Evolutionary conservation across 768 basidiomycete genomes (phyloP).

Genomic region (Cyclocybe cylindracea): DNA sequence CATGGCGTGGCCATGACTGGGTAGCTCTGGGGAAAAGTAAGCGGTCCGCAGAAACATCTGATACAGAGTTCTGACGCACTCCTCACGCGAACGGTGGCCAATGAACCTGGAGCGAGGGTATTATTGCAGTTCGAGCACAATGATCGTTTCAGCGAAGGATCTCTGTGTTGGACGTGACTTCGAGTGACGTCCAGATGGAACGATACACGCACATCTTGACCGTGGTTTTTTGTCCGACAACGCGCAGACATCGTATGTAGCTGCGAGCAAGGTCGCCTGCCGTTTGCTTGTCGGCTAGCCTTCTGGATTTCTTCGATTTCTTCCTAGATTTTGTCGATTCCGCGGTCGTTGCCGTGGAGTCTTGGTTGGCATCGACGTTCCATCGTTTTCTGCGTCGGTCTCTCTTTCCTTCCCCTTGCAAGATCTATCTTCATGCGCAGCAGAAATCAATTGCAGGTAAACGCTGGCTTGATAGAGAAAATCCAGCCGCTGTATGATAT

Average conservation of each 20-base stretch:
- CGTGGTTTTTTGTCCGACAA: constrained; percentile 73
- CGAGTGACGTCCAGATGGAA: neutral
- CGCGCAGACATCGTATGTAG: constrained; percentile 67
- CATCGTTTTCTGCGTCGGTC: no score
- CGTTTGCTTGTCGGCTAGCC: constrained; percentile 17
- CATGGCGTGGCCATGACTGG: constrained; percentile 54
- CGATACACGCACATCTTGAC: constrained; percentile 64
- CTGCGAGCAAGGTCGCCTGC: constrained; percentile 59
- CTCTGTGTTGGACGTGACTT: constrained; percentile 41
- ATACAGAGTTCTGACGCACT: constrained; percentile 38
- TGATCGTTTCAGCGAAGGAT: constrained; percentile 81
- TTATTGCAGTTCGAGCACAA: constrained; percentile 70
- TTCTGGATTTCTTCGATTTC: constrained; percentile 27
- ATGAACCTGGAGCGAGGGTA: constrained; percentile 67
- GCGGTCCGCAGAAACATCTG: neutral
- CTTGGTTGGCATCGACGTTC: no score
- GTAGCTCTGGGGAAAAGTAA: constrained; percentile 24
- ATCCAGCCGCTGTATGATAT: constrained; percentile 81
- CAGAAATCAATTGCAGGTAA: constrained; percentile 48
- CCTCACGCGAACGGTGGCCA: constrained; percentile 64
- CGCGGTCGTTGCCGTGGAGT: no score
- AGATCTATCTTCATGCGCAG: neutral
- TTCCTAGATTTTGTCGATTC: neutral
- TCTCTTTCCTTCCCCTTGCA: constrained; percentile 2
- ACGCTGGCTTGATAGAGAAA: constrained; percentile 83